Base-by-base conservation (phyloP, 805 yeast species). In the Candida vartiovaarae region DNA sequence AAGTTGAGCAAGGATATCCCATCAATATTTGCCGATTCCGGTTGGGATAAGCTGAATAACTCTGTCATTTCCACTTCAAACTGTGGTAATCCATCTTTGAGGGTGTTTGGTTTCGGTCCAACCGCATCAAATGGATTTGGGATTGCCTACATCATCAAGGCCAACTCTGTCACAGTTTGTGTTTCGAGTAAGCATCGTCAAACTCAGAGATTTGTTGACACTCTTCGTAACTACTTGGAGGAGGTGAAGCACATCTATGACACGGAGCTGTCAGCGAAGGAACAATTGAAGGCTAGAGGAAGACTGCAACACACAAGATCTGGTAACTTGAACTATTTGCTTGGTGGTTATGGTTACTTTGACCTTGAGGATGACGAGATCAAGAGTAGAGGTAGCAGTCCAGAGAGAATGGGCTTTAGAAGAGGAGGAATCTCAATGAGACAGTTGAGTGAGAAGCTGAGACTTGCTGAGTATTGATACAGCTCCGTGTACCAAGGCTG, bases 81-180 rank as follows among this genome's bases (percentile, higher is more conserved):
- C 63, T 89, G 97, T 67, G 96, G 96, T 33, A 89, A 89, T 60
- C 95, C 95, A 5, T 84, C 95, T 2, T 70, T 89, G 45, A 80
- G 84, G 49, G 70, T 83, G 40, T 89, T 89, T 67, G 97, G 97
- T 0, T 89, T 89, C 57, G 95, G 96, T 4, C 96, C 97, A 3
- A 90, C 88, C 2, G 72, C 84, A 10, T 83, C 88, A 39, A 90
- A 86, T 57, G 97, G 97, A 3, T 88, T 83, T 62, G 96, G 96
- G n/a, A 75, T 89, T 32, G 96, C 95, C 4, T 89, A 89, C 61
- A 86, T 89, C 52, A 83, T 89, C 53, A 88, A 90, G 61, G 77
- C 71, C 36, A 85, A 87, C 56, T 79, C 87, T 23, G 77, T 89
- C 27, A 77, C 89, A 2, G 75, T 89, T 8, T 87, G 95, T 40